Conservation (phyloP, 495 filamentous ascomycete species). For the Trypethelium eluteriae region DNA sequence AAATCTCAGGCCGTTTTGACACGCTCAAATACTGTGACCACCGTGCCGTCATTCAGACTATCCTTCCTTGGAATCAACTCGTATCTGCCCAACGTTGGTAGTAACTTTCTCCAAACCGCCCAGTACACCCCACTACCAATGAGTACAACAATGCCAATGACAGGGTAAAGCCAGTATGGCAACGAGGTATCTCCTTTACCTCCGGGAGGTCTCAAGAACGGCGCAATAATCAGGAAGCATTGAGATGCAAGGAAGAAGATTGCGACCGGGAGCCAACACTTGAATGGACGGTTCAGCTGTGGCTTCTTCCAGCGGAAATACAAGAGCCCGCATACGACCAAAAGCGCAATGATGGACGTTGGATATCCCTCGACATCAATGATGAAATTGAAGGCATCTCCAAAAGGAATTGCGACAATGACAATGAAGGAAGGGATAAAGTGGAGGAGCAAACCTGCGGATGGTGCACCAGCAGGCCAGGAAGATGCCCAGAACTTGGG, state of each 20-base stretch:
- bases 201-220: conserved; percentile 56
- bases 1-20: background rate
- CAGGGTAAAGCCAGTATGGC: conserved; percentile 58
- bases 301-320: conserved; percentile 47
- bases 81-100: conserved; percentile 47
- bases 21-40: conserved; percentile 1
- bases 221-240: conserved; percentile 51
- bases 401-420: conserved; percentile 59
- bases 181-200: conserved; percentile 57
- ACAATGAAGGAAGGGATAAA: conserved; percentile 53
- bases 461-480: conserved; percentile 45
- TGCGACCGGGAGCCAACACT: conserved; percentile 47
- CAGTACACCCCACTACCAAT: conserved; percentile 42
- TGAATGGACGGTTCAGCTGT: conserved; percentile 43
- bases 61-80: conserved; percentile 27
- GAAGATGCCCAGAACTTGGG: conserved; percentile 58
- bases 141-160: conserved; percentile 51
- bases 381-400: conserved; percentile 52
- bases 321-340: conserved; percentile 48
- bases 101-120: conserved; percentile 46
- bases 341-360: conserved; percentile 45
- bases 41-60: background rate
- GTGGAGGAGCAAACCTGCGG: conserved; percentile 43
- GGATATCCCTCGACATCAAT: conserved; percentile 39
- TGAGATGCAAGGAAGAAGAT: conserved; percentile 49